Evolutionary conservation across 164 flowering plant species (phyloP), one percentile per base, ranked within the genome.

Genomic region (Annona cherimola): DNA sequence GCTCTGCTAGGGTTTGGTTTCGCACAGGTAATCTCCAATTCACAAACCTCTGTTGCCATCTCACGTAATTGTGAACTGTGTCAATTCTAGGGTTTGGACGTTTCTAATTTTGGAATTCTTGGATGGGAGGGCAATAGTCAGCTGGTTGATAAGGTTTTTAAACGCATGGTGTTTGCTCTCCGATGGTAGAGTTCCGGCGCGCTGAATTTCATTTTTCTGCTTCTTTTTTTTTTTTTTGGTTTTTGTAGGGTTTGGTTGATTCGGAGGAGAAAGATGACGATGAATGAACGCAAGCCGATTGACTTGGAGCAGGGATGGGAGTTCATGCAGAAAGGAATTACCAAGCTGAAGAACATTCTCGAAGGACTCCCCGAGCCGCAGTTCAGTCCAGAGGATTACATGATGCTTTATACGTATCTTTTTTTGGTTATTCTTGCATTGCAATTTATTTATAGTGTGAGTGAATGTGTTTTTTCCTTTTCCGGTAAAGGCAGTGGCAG

Each of bases 271-370:
- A 63, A 63, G 67, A 80, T 80, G 82, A 63, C 90, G 26, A 77
- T 84, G 83, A 81, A 74, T 8, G 92, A 89, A 69, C 77, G 87
- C 62, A 87, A 87, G 76, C 79, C 81, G 1, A 87, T 89, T 42
- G 94, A 89, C 12, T 75, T 90, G 20, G 94, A 92, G 9, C 89
- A 90, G 71, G 97, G 98, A 84, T 91, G 94, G 97, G 87, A 79
- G 12, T 83, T 78, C 73, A 87, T 94, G 98, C 86, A 87, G 75
- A 86, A 83, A 69, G 98, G 98, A 2, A 86, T 94, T 16, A 85
- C 86, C n/a, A 94, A 90, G 81, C 73, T 94, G 77, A 88, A 86
- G 84, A 88, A 79, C 72, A 92, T 94, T 69, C 83, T 94, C 39
- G 98, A 91, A 76, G 89, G 89, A 11, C 41, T 70, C 4, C 86